Percentiles rank a stretch among this genome's conserved stretches.
Evolutionary conservation across 2,329 filamentous ascomycete species (phyloP).

Genomic region (Talaromyces amestolkiae): DNA sequence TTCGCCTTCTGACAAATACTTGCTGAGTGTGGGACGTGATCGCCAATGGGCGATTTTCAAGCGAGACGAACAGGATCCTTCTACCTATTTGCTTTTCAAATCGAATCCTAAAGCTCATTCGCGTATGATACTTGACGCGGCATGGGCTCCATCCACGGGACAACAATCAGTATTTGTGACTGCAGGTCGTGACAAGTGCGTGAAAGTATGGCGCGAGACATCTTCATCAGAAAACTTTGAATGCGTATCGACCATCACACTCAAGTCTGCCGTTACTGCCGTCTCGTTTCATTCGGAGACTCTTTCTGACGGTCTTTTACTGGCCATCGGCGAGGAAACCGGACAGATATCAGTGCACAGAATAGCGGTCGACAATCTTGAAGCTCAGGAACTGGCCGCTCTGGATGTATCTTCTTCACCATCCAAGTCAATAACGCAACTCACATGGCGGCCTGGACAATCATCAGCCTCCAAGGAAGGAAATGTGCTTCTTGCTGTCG

Average conservation of each 20-base stretch:
- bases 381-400: conserved; percentile 30
- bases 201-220: conserved; percentile 65
- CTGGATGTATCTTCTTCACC: conserved; percentile 49
- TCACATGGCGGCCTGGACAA: conserved; percentile 63
- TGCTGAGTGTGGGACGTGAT: conserved; percentile 88
- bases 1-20: conserved; percentile 66
- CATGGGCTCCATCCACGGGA: conserved; percentile 65
- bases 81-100: conserved; percentile 58
- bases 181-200: conserved; percentile 81
- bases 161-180: conserved; percentile 67
- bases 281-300: conserved; percentile 59
- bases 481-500: conserved; percentile 36
- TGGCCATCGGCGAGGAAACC: conserved; percentile 50
- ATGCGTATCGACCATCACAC: conserved; percentile 54
- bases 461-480: conserved; percentile 8
- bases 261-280: conserved; percentile 65
- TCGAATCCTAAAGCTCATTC: conserved; percentile 81
- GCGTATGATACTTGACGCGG: conserved; percentile 85
- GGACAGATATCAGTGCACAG: conserved; percentile 46
- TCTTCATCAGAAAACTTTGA: conserved; percentile 40
- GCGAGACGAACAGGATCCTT: conserved; percentile 41
- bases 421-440: conserved; percentile 63
- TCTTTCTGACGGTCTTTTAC: conserved; percentile 32
- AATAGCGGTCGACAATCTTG: conserved; percentile 32
- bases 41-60: conserved; percentile 85